Percentiles rank a stretch among this genome's conserved stretches.
Evolutionary conservation across 768 basidiomycete species (phyloP).

Genomic region (Boletus rufocinnamomeus): DNA sequence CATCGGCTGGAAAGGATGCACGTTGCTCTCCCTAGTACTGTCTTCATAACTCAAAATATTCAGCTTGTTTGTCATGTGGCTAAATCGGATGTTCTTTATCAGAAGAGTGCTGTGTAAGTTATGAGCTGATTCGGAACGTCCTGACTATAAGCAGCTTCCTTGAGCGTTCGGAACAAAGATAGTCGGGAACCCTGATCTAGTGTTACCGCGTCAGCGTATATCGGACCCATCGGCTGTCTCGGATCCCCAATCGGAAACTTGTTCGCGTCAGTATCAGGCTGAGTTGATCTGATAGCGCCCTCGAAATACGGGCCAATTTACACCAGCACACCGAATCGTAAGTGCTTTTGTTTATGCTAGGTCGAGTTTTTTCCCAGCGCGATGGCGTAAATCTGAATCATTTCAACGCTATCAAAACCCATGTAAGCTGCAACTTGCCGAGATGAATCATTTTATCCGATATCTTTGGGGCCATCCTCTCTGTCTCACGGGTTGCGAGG

Average conservation of each 20-base stretch:
- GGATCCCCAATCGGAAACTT: conserved; percentile 9
- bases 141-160: conserved; percentile 28
- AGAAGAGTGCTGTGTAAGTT: conserved; percentile 20
- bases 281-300: conserved; percentile 5
- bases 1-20: conserved; percentile 17
- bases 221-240: conserved; percentile 25
- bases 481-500: conserved; percentile 16
- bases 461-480: not conserved
- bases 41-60: conserved; percentile 18
- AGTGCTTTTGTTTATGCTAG: not conserved
- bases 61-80: conserved; percentile 35
- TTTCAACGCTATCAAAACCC: conserved; percentile 5
- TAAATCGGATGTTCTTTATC: conserved; percentile 30
- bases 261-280: conserved; percentile 8
- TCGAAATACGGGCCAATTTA: not conserved
- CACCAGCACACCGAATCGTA: conserved; percentile 8
- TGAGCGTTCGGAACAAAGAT: conserved; percentile 30
- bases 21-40: conserved; percentile 18
- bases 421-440: conserved; percentile 7
- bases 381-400: conserved; percentile 7
- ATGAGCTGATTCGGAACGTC: conserved; percentile 18
- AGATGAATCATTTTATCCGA: conserved; percentile 16
- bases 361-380: not conserved
- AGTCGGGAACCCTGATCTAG: conserved; percentile 27
- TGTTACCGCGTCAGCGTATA: conserved; percentile 19